phyloP scores from a whole-genome alignment of 805 yeast genomes.

The Diddensiella caesifluorescens region DNA sequence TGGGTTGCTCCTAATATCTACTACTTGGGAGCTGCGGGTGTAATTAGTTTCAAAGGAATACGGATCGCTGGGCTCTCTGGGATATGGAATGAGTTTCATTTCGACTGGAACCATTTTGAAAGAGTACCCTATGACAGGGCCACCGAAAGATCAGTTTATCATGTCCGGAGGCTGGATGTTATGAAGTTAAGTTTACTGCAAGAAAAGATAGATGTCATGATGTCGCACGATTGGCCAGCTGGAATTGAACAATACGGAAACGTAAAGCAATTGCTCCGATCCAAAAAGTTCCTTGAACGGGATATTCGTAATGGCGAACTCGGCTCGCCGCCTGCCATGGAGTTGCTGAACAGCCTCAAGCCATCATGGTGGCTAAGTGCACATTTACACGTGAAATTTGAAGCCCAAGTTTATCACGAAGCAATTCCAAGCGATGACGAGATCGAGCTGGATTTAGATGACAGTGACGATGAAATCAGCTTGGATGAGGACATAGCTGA shows the following conservation, averaged over 20 bases:
- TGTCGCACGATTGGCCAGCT: constrained; percentile 95
- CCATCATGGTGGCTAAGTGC: constrained; percentile 85
- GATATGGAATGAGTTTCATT: constrained; percentile 56
- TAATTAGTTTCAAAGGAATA: constrained; percentile 68
- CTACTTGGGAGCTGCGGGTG: constrained; percentile 74
- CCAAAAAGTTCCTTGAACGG: constrained; percentile 60
- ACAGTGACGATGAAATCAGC: constrained; percentile 10
- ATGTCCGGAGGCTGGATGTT: constrained; percentile 59
- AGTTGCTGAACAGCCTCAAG: constrained; percentile 45
- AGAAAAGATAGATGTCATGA: constrained; percentile 46
- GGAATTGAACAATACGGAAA: constrained; percentile 68
- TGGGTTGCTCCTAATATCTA: constrained; percentile 88
- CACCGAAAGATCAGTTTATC: constrained; percentile 59
- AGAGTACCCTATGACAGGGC: constrained; percentile 44
- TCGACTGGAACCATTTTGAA: constrained; percentile 39
- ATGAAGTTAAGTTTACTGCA: constrained; percentile 46
- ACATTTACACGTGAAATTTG: constrained; percentile 74
- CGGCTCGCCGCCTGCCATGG: constrained; percentile 68
- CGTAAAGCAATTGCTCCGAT: constrained; percentile 40
- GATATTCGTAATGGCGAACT: constrained; percentile 58
- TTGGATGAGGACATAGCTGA: not conserved
- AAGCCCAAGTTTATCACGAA: constrained; percentile 47
- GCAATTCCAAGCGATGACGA: constrained; percentile 20
- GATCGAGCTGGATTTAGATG: constrained; percentile 18
- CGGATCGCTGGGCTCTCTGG: constrained; percentile 83